phyloP scores from a whole-genome alignment of 495 filamentous ascomycete species.

The Letharia lupina region DNA sequence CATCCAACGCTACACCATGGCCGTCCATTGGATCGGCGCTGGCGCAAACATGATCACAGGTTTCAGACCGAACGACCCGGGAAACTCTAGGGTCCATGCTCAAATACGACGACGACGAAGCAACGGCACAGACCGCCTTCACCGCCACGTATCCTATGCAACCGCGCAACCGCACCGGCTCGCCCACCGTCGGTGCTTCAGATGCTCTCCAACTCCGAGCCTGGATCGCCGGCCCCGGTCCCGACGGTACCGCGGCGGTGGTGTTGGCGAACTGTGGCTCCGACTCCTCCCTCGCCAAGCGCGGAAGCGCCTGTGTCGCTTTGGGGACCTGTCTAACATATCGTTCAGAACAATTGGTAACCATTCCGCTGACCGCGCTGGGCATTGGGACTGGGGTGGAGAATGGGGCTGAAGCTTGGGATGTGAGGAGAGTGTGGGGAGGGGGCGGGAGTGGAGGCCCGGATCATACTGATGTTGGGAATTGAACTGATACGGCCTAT shows the following conservation, averaged over 20 bases:
- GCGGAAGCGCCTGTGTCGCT: not conserved
- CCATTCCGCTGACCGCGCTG: not conserved
- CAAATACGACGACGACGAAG: not conserved
- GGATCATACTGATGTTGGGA: not conserved
- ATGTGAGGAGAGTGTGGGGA: not conserved
- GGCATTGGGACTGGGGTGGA: not conserved
- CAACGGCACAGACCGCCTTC: not conserved
- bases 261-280: not conserved
- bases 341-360: not conserved
- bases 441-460: not conserved
- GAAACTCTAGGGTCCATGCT: not conserved
- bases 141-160: not conserved
- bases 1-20: not conserved
- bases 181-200: not conserved
- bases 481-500: no score
- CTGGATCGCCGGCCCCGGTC: not conserved
- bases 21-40: not conserved
- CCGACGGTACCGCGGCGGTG: not conserved
- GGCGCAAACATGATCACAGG: not conserved
- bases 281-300: not conserved
- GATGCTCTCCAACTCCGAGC: not conserved
- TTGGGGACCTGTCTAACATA: not conserved
- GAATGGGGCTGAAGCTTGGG: not conserved
- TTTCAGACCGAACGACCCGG: not conserved
- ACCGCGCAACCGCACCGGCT: not conserved